Percentiles rank a stretch among this genome's conserved stretches.
Conservation (phyloP, 352 stramenopile species). For the Phytopythium mirpurense region DNA sequence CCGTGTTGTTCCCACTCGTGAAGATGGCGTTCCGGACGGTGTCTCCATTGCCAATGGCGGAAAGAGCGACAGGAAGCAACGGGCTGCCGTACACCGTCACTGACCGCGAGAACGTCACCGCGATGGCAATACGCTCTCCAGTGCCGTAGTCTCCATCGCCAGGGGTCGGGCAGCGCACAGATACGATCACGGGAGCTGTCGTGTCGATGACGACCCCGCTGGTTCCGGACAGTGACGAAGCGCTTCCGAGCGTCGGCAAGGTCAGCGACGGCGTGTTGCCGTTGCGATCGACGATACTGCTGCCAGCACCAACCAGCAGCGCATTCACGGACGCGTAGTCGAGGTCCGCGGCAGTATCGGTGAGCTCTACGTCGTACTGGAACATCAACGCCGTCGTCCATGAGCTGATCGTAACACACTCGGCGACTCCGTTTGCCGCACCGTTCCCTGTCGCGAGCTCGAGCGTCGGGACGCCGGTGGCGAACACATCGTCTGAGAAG, state of each 20-base stretch:
- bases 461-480: slow-evolving; percentile 46
- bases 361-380: slow-evolving; percentile 56
- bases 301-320: slow-evolving; percentile 41
- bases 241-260: slow-evolving; percentile 35
- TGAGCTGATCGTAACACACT: slow-evolving; percentile 45
- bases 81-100: slow-evolving; percentile 64
- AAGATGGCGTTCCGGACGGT: slow-evolving; percentile 36
- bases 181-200: slow-evolving; percentile 50
- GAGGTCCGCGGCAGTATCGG: slow-evolving; percentile 44
- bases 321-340: slow-evolving; percentile 59
- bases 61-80: slow-evolving; percentile 40
- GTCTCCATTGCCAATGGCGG: slow-evolving; percentile 29
- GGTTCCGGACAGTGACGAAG: slow-evolving; percentile 38
- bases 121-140: slow-evolving; percentile 55
- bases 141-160: slow-evolving; percentile 66
- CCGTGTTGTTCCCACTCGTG: slow-evolving; percentile 60
- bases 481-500: slow-evolving; percentile 77
- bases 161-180: slow-evolving; percentile 37
- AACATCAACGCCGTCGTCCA: slow-evolving; percentile 63
- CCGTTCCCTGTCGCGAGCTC: slow-evolving; percentile 36
- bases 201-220: slow-evolving; percentile 68
- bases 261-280: slow-evolving; percentile 45
- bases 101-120: slow-evolving; percentile 50
- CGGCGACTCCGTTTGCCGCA: slow-evolving; percentile 36
- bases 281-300: slow-evolving; percentile 64